Conservation (phyloP, 140 eudicot species). For the Oenanthe javanica region DNA sequence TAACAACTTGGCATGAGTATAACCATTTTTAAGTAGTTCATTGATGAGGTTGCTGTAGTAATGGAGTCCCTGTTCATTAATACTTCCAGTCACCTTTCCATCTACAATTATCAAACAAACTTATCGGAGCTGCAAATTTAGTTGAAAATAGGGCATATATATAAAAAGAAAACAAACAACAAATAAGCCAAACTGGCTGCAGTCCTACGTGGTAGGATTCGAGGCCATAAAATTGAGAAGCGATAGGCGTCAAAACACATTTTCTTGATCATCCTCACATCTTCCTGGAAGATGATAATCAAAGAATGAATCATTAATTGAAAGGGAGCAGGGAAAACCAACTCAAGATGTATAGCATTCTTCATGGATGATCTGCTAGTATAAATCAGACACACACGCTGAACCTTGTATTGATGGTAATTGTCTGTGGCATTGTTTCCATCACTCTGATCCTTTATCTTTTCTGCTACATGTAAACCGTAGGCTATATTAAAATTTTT, state of each 20-base stretch:
- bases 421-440: constrained; percentile 3
- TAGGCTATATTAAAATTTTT: background rate
- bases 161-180: background rate
- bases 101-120: background rate
- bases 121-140: background rate
- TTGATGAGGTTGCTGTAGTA: constrained; percentile 14
- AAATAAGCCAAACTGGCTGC: background rate
- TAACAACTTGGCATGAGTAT: background rate
- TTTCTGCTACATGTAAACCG: constrained; percentile 3
- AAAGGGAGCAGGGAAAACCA: background rate
- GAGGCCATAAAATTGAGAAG: constrained; percentile 16
- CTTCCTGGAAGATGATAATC: background rate
- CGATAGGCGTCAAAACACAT: constrained; percentile 10
- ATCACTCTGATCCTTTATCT: constrained; percentile 10
- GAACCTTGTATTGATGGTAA: constrained; percentile 14
- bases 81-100: constrained; percentile 7
- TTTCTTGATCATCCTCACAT: constrained; percentile 9
- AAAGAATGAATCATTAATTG: background rate
- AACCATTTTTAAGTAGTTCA: constrained; percentile 7
- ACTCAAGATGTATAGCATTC: background rate
- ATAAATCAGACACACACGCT: background rate
- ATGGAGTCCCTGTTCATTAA: constrained; percentile 7
- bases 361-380: background rate
- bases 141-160: background rate
- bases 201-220: background rate